Conservation (phyloP, 1,139 yeast genomes). For the Suhomyces yuchorum region DNA sequence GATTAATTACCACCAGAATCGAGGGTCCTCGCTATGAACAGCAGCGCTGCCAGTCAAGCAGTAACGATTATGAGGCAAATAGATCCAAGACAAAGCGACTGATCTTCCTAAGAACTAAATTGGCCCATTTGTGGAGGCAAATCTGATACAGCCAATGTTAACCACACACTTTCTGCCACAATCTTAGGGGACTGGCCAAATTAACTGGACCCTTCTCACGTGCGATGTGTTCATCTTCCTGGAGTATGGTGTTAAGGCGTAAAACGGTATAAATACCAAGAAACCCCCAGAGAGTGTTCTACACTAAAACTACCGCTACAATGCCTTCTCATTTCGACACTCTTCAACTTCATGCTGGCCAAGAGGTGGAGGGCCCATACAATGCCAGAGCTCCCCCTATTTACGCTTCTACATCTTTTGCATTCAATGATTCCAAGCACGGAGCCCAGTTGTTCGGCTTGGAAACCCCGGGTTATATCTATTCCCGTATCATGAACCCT, state of each 20-base stretch:
- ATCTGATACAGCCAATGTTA: too few species aligned
- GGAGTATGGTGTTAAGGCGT: not conserved
- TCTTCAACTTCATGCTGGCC: conserved; percentile 93
- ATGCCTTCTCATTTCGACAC: conserved; percentile 80
- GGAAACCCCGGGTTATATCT: conserved; percentile 79
- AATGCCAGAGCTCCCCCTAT: conserved; percentile 89
- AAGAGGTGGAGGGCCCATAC: conserved; percentile 61
- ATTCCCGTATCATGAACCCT: conserved; percentile 91
- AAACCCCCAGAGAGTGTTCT: not conserved
- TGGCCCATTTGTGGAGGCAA: too few species aligned
- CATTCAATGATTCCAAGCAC: conserved; percentile 82
- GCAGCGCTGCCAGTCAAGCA: too few species aligned
- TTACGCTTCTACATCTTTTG: conserved; percentile 84
- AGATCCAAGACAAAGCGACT: too few species aligned
- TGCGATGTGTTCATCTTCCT: conserved; percentile 4
- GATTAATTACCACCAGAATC: too few species aligned
- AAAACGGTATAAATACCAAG: conserved; percentile 1
- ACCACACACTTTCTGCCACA: not conserved
- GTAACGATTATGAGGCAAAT: too few species aligned
- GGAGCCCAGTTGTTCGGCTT: conserved; percentile 91
- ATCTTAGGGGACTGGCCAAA: not conserved
- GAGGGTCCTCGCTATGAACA: too few species aligned
- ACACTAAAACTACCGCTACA: not conserved
- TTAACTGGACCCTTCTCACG: not conserved
- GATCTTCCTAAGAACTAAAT: too few species aligned